These are phyloP conservation scores for Wickerhamomyces ciferrii DNA, from an alignment of 805 yeast genomes.

Conservation along the genomic window DNA sequence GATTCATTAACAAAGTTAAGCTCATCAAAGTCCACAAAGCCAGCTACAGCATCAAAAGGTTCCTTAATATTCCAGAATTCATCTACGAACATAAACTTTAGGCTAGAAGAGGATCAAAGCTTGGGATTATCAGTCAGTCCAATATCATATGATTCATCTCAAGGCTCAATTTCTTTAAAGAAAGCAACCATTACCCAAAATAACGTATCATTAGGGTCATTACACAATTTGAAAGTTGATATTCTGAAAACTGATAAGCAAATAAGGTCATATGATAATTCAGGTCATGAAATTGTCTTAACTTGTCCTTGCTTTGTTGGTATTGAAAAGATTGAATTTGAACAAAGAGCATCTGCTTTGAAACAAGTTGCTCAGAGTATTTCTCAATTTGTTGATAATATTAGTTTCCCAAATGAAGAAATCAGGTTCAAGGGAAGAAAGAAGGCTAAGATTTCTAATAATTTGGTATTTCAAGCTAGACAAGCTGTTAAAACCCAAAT, in stretches of 20 bases:
- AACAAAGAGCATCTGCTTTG: constrained; percentile 23
- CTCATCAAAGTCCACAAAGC: neutral
- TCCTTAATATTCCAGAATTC: constrained; percentile 1
- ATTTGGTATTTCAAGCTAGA: constrained; percentile 14
- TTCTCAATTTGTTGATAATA: neutral
- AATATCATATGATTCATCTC: constrained; percentile 33
- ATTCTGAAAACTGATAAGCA: constrained; percentile 13
- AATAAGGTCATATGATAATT: constrained; percentile 22
- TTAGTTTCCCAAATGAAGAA: constrained; percentile 13
- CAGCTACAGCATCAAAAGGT: constrained; percentile 1
- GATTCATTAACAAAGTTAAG: constrained; percentile 16
- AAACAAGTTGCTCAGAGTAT: constrained; percentile 10
- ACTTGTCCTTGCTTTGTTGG: constrained; percentile 7
- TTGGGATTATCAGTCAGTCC: constrained; percentile 35
- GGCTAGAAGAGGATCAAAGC: neutral
- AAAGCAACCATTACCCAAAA: constrained; percentile 22
- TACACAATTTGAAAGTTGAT: constrained; percentile 20
- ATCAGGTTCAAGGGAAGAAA: constrained; percentile 17
- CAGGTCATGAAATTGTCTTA: constrained; percentile 22
- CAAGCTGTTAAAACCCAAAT: constrained; percentile 9
- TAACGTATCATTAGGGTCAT: constrained; percentile 1
- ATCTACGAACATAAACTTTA: constrained; percentile 14
- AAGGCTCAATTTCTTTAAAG: constrained; percentile 27
- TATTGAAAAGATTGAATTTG: constrained; percentile 23
- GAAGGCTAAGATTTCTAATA: constrained; percentile 17